Evolutionary conservation across 75 land plant species (phyloP).

Genomic region (Picea glauca): DNA sequence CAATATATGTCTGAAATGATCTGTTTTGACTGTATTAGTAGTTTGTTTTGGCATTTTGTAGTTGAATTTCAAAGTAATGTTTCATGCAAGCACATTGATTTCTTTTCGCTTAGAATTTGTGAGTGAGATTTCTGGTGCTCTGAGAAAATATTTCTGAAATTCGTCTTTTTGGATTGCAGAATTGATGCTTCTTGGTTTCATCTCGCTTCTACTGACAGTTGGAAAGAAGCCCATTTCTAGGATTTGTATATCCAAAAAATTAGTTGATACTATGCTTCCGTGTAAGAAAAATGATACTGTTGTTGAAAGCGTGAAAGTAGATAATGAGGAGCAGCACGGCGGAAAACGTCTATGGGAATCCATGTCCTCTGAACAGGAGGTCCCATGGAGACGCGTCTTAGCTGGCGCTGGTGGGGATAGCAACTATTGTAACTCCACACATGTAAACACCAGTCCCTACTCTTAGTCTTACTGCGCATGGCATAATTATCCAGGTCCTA

Average conservation of each 20-base stretch:
- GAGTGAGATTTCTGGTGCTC: no score
- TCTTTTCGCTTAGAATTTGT: no score
- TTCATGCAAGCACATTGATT: no score
- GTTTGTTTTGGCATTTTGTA: no score
- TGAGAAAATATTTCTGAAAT: background rate
- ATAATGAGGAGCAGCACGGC: background rate
- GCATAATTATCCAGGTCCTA: background rate
- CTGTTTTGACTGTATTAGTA: no score
- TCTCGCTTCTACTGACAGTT: conserved; percentile 48
- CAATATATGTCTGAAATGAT: no score
- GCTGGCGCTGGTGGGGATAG: background rate
- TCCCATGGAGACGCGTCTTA: conserved; percentile 2
- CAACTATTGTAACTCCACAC: background rate
- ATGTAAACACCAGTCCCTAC: background rate
- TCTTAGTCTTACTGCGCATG: background rate
- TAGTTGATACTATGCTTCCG: conserved; percentile 34
- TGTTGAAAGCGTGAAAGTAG: background rate
- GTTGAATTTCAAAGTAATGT: no score
- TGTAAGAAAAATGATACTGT: conserved; percentile 10
- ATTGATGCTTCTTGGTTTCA: conserved; percentile 66
- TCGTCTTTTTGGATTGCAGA: conserved; percentile 21
- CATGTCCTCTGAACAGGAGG: background rate
- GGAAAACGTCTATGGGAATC: background rate
- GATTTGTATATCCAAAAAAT: conserved; percentile 29
- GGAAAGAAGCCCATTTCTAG: conserved; percentile 27